Conservation (phyloP, 2,329 filamentous ascomycete genomes). For the Epicoccum nigrum region DNA sequence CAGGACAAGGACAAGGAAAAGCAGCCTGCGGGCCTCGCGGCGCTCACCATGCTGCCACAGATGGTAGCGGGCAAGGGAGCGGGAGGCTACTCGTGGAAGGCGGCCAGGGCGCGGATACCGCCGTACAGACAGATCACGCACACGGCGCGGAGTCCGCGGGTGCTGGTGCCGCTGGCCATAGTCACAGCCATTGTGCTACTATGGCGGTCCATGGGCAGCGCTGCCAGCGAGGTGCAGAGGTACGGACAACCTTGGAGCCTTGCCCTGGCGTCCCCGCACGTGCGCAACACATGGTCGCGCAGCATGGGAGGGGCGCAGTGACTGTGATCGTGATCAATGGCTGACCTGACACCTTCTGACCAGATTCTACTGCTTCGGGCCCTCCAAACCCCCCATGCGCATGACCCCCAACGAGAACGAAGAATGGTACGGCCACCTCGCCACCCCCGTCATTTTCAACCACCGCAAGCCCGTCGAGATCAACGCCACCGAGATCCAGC, state of each 20-base stretch:
- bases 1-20: constrained; percentile 30
- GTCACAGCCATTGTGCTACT: constrained; percentile 75
- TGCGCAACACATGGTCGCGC: not conserved
- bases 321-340: not conserved
- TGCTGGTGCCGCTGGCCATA: constrained; percentile 75
- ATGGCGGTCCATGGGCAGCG: constrained; percentile 84
- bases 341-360: constrained; percentile 27
- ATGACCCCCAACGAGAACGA: constrained; percentile 92
- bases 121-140: constrained; percentile 68
- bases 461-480: constrained; percentile 86
- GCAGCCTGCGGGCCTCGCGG: constrained; percentile 23
- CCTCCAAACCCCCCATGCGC: constrained; percentile 91
- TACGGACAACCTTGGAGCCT: constrained; percentile 52
- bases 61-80: constrained; percentile 59
- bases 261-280: not conserved
- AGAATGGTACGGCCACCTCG: constrained; percentile 84
- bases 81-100: constrained; percentile 83
- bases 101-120: constrained; percentile 78
- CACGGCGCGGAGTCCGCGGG: constrained; percentile 76
- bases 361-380: constrained; percentile 98
- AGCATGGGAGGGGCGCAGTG: not conserved
- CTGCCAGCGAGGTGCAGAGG: constrained; percentile 90
- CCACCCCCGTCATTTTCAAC: constrained; percentile 96
- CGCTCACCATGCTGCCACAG: constrained; percentile 76
- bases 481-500: constrained; percentile 78